Evolutionary conservation across 305 asterid species (phyloP).

Genomic region (Fraxinus velutina): DNA sequence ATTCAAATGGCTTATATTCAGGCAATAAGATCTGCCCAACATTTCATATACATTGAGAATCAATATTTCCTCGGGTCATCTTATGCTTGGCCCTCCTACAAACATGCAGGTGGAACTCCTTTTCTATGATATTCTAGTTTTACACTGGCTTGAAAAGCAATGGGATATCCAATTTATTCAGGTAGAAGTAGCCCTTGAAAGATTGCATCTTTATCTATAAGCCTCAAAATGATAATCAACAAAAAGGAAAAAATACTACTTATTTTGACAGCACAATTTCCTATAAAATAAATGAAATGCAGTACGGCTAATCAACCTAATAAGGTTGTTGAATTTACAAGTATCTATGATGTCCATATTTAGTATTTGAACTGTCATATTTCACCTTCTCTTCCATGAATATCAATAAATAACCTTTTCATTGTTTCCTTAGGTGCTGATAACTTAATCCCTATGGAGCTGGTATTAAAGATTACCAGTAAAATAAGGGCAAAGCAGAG

Average conservation of each 20-base stretch:
- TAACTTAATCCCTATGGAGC: conserved; percentile 89
- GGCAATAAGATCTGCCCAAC: conserved; percentile 89
- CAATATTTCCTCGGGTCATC: conserved; percentile 94
- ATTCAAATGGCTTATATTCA: conserved; percentile 85
- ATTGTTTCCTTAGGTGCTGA: conserved; percentile 64
- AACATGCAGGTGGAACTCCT: conserved; percentile 53
- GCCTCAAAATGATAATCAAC: not conserved
- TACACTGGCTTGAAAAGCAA: not conserved
- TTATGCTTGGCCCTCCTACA: conserved; percentile 87
- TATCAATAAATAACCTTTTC: not conserved
- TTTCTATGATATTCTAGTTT: not conserved
- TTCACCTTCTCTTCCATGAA: conserved; percentile 4
- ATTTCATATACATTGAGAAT: conserved; percentile 87
- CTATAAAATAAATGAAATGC: not conserved
- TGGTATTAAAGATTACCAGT: conserved; percentile 75
- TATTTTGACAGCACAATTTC: not conserved
- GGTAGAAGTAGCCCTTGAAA: not conserved
- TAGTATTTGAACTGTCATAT: not conserved
- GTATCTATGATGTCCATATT: not conserved
- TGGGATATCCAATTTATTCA: not conserved
- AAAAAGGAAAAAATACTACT: not conserved
- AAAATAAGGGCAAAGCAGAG: conserved; percentile 77
- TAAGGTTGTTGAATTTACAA: not conserved
- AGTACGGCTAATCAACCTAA: not conserved
- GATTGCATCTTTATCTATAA: not conserved